phyloP scores from a whole-genome alignment of 805 yeast species.

The Limtongia smithiae region DNA sequence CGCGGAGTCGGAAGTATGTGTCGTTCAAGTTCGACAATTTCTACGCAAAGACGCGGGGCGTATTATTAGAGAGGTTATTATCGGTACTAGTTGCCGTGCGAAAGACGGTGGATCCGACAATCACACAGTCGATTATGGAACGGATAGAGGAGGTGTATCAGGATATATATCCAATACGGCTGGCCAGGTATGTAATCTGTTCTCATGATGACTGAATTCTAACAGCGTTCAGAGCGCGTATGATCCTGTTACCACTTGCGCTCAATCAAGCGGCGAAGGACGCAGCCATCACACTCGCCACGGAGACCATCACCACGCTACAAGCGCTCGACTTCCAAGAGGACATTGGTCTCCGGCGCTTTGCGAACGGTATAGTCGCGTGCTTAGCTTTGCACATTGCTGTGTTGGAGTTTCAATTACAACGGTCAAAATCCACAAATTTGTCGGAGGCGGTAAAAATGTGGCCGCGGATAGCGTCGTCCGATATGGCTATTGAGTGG shows the following conservation, averaged over 20 bases:
- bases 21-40: not conserved
- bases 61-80: slow-evolving; percentile 15
- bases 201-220: not conserved
- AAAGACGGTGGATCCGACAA: not conserved
- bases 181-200: slow-evolving; percentile 3
- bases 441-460: not conserved
- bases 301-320: not conserved
- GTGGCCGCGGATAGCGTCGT: too few species aligned
- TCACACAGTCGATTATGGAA: not conserved
- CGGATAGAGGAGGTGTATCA: slow-evolving; percentile 1
- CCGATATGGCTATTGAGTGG: slow-evolving; percentile 2
- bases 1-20: not conserved
- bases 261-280: not conserved
- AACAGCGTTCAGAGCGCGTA: slow-evolving; percentile 1
- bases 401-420: slow-evolving; percentile 8
- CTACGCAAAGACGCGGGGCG: slow-evolving; percentile 2
- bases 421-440: not conserved
- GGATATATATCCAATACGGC: slow-evolving; percentile 7
- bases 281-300: not conserved
- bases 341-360: slow-evolving; percentile 4
- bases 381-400: slow-evolving; percentile 5
- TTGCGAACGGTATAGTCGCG: slow-evolving; percentile 10
- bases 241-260: slow-evolving; percentile 1
- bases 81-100: slow-evolving; percentile 3
- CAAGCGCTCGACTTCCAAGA: not conserved